These are phyloP conservation scores for Takashimella koratensis DNA, from an alignment of 1,284 basidiomycete genomes.

Conservation along the genomic window DNA sequence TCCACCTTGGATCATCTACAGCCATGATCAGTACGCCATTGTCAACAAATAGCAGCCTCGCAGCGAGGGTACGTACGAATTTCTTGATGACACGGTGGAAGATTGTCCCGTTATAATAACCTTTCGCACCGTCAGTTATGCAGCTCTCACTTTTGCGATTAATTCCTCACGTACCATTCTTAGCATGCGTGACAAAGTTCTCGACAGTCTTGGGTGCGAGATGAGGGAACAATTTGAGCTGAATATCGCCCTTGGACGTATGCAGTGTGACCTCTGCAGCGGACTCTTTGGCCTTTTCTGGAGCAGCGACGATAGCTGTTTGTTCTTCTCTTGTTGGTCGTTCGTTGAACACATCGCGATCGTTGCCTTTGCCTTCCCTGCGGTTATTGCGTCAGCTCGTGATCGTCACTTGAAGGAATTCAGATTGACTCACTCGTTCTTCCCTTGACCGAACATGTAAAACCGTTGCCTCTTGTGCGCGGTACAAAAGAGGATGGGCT, in stretches of 20 bases:
- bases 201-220: slow-evolving; percentile 92
- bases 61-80: slow-evolving; percentile 67
- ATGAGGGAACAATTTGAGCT: slow-evolving; percentile 82
- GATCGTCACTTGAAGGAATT: too few relatives aligned
- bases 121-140: slow-evolving; percentile 38
- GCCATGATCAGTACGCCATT: too few relatives aligned
- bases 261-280: slow-evolving; percentile 64
- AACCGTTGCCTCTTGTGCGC: slow-evolving; percentile 93
- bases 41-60: too few relatives aligned
- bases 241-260: slow-evolving; percentile 92
- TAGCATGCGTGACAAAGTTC: slow-evolving; percentile 93
- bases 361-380: slow-evolving; percentile 79
- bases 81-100: slow-evolving; percentile 99
- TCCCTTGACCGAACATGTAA: slow-evolving; percentile 90
- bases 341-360: slow-evolving; percentile 98
- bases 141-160: too few relatives aligned
- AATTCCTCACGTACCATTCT: slow-evolving; percentile 48
- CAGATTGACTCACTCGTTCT: slow-evolving; percentile 68
- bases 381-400: slow-evolving; percentile 4
- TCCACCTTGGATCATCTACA: slow-evolving; percentile 93
- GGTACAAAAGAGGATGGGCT: slow-evolving; percentile 90
- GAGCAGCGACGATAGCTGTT: slow-evolving; percentile 71
- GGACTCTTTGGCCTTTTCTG: slow-evolving; percentile 62
- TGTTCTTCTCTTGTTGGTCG: slow-evolving; percentile 94
- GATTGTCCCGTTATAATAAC: slow-evolving; percentile 89